Percentiles rank a stretch among this genome's conserved stretches.
phyloP scores from a whole-genome alignment of 176 grass and related monocot species.

The Ensete ventricosum region DNA sequence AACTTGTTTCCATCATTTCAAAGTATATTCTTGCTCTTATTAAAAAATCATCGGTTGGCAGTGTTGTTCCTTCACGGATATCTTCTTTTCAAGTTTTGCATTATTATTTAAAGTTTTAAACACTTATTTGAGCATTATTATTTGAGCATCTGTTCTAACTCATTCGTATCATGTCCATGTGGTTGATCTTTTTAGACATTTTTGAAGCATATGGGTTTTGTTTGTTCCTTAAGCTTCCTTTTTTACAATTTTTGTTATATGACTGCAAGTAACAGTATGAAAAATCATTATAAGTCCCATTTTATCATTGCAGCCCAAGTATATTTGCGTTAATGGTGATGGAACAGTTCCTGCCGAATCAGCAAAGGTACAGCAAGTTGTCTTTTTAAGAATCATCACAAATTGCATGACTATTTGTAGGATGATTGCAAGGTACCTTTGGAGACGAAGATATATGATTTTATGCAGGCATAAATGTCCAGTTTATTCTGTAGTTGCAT shows the following conservation, averaged over 20 bases:
- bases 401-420: not conserved
- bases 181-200: not conserved
- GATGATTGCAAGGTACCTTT: no score
- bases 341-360: conserved; percentile 89
- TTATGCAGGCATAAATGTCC: no score
- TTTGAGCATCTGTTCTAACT: no score
- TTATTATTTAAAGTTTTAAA: no score
- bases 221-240: not conserved
- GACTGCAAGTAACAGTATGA: not conserved
- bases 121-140: no score
- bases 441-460: no score
- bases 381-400: not conserved
- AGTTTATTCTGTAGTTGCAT: no score
- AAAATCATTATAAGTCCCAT: not conserved
- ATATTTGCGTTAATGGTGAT: conserved; percentile 78
- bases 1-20: not conserved
- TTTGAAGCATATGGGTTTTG: not conserved
- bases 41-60: not conserved
- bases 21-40: not conserved
- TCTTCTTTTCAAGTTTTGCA: no score
- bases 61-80: no score
- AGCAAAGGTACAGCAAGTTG: conserved; percentile 49
- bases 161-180: not conserved
- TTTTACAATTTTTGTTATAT: not conserved
- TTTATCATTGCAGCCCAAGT: conserved; percentile 39